Conservation (phyloP, 768 basidiomycete genomes). For the Hygrocybe punicea region DNA sequence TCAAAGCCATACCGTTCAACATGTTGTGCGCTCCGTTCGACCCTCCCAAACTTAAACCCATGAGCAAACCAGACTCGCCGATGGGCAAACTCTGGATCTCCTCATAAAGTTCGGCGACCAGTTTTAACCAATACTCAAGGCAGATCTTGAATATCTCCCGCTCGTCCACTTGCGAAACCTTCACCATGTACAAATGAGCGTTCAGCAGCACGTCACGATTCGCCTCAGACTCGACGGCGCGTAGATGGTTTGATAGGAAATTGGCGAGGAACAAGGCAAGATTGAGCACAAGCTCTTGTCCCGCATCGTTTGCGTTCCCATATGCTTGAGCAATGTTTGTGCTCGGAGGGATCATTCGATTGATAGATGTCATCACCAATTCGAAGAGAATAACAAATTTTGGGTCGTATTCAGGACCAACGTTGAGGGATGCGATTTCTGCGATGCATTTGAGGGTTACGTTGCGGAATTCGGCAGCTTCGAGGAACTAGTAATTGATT, state of each 20-base stretch:
- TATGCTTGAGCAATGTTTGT: constrained; percentile 95
- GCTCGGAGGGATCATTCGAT: constrained; percentile 93
- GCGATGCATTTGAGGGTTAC: constrained; percentile 94
- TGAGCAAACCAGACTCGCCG: constrained; percentile 79
- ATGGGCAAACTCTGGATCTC: constrained; percentile 92
- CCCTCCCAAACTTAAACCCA: constrained; percentile 83
- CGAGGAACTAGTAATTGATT: constrained; percentile 70
- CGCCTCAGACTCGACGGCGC: constrained; percentile 86
- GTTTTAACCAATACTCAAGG: constrained; percentile 94
- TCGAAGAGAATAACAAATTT: constrained; percentile 98
- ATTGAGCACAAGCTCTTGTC: constrained; percentile 96
- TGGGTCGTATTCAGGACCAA: constrained; percentile 94
- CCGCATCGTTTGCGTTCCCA: constrained; percentile 80
- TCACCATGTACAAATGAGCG: constrained; percentile 97
- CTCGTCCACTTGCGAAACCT: constrained; percentile 96
- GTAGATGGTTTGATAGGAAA: constrained; percentile 90
- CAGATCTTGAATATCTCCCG: constrained; percentile 99
- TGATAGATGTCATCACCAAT: constrained; percentile 96
- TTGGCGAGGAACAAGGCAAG: constrained; percentile 96
- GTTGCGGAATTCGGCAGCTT: constrained; percentile 95
- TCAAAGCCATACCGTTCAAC: constrained; percentile 71
- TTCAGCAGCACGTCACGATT: constrained; percentile 93
- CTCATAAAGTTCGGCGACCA: constrained; percentile 95
- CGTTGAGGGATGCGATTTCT: constrained; percentile 91
- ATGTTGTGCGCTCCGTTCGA: constrained; percentile 58